phyloP scores from a whole-genome alignment of 1,284 basidiomycete species.

The Moesziomyces antarcticus region DNA sequence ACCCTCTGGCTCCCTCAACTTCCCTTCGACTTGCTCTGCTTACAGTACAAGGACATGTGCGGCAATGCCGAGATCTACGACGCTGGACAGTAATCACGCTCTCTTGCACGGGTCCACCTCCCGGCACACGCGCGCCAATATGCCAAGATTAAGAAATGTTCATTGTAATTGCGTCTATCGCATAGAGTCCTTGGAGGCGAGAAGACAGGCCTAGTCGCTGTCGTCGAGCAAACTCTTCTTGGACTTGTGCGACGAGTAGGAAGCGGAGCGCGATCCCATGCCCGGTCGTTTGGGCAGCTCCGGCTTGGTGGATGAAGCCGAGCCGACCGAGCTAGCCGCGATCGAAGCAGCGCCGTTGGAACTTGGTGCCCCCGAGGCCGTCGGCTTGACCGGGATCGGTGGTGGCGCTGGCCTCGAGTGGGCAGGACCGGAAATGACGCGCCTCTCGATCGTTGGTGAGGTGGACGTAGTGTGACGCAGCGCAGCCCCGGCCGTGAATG shows the following conservation, averaged over 20 bases:
- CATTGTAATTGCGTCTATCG: neutral
- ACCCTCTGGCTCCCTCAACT: neutral
- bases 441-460: constrained; percentile 24
- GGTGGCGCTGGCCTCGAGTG: constrained; percentile 22
- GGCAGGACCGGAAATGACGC: constrained; percentile 33
- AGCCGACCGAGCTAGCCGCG: neutral
- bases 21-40: neutral
- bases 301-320: constrained; percentile 21
- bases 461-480: constrained; percentile 27
- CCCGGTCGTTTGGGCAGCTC: constrained; percentile 37
- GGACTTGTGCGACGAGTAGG: constrained; percentile 40
- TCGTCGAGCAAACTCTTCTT: constrained; percentile 43
- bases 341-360: neutral
- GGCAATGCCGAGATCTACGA: constrained; percentile 51
- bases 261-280: constrained; percentile 36
- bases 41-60: constrained; percentile 52
- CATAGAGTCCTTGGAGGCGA: no score
- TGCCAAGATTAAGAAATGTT: neutral
- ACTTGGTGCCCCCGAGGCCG: neutral
- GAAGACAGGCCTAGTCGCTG: constrained; percentile 23
- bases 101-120: no score
- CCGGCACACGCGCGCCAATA: neutral
- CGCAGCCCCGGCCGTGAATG: constrained; percentile 1
- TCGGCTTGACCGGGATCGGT: constrained; percentile 41
- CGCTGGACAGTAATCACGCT: constrained; percentile 31